Conservation (phyloP, 805 yeast genomes). For the Hanseniaspora singularis region DNA sequence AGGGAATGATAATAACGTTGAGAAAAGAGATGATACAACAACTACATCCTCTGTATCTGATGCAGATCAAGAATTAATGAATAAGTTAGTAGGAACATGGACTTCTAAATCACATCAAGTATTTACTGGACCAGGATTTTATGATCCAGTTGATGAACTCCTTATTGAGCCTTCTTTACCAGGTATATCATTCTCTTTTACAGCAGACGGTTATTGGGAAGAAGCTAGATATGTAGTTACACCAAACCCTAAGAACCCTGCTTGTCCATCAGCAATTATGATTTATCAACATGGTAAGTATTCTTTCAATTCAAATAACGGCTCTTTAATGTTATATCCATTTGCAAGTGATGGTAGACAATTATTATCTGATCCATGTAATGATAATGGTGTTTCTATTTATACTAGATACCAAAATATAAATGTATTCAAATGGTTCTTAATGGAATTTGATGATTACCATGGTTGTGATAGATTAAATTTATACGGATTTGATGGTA, state of each 20-base stretch:
- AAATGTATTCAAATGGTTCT: constrained; percentile 46
- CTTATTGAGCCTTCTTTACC: constrained; percentile 92
- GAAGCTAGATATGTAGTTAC: constrained; percentile 75
- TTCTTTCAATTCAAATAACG: constrained; percentile 42
- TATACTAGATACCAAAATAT: constrained; percentile 66
- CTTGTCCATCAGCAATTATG: constrained; percentile 72
- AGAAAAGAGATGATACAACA: constrained; percentile 1
- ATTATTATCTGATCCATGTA: constrained; percentile 76
- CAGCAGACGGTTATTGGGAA: constrained; percentile 83
- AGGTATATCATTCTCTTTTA: constrained; percentile 85
- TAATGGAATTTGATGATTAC: constrained; percentile 57
- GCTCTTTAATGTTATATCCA: constrained; percentile 60
- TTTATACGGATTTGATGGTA: constrained; percentile 66
- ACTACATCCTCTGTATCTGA: too few relatives aligned
- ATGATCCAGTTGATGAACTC: constrained; percentile 90
- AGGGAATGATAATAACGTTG: background rate
- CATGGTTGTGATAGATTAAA: constrained; percentile 72
- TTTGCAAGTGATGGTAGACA: constrained; percentile 86
- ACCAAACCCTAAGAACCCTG: constrained; percentile 58
- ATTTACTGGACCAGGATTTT: constrained; percentile 92
- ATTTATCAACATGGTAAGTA: constrained; percentile 86
- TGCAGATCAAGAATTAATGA: constrained; percentile 13
- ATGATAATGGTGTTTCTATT: constrained; percentile 42
- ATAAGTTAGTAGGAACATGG: constrained; percentile 76
- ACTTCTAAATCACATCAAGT: constrained; percentile 85